These are phyloP conservation scores for Cladorrhinum sp. DNA, from an alignment of 2,329 filamentous ascomycete genomes.

Conservation along the genomic window DNA sequence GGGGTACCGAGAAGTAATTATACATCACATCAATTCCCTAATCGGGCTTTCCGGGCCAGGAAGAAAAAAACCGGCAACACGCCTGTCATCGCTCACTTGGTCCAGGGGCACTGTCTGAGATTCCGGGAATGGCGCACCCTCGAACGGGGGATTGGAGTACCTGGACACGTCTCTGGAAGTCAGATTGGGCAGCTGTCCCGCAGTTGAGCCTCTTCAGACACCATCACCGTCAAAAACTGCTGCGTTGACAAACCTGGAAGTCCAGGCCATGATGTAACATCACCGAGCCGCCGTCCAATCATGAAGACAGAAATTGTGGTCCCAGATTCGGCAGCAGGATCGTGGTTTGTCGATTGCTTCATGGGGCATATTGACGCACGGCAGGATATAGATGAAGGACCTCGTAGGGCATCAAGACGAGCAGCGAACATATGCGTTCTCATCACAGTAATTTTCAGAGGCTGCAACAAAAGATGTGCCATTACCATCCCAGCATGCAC, in stretches of 20 bases:
- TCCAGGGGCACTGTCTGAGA: constrained; percentile 6
- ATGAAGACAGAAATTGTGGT: neutral
- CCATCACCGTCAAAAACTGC: neutral
- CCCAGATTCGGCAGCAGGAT: neutral
- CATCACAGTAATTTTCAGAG: neutral
- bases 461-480: neutral
- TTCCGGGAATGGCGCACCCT: constrained; percentile 7
- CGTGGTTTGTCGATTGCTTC: neutral
- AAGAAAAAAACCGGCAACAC: constrained; percentile 12
- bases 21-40: constrained; percentile 10
- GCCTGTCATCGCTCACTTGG: neutral
- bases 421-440: neutral
- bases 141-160: neutral
- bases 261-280: constrained; percentile 5
- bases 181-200: constrained; percentile 12
- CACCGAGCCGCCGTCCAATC: neutral
- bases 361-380: neutral
- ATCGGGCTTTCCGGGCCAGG: constrained; percentile 18
- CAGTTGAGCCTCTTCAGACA: constrained; percentile 16
- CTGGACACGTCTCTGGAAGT: neutral
- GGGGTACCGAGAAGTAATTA: neutral
- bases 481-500: neutral
- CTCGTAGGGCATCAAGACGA: neutral
- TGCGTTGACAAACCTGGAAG: neutral
- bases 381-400: constrained; percentile 6